These are phyloP conservation scores for Dacryopinax spathularia DNA, from an alignment of 768 basidiomycete genomes.

Conservation along the genomic window DNA sequence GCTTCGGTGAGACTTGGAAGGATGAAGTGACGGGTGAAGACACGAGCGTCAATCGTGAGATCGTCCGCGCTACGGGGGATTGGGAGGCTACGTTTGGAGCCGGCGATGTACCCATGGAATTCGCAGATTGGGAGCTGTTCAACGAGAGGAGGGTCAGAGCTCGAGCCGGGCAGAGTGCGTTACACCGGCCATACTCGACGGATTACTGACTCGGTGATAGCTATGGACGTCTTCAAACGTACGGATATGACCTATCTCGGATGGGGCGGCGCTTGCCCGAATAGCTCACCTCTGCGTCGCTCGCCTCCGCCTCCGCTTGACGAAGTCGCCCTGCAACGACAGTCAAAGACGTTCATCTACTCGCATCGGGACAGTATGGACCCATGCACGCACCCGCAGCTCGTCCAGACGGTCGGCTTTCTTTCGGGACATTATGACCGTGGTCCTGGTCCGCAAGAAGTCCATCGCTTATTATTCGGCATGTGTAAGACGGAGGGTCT, in stretches of 20 bases:
- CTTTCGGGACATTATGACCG: conserved; percentile 1
- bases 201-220: no score
- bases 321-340: neutral
- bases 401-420: conserved; percentile 9
- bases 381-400: conserved; percentile 33
- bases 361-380: conserved; percentile 37
- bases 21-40: neutral
- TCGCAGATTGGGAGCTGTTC: neutral
- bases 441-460: conserved; percentile 7
- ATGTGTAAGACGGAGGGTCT: conserved; percentile 8
- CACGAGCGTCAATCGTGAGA: neutral
- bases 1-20: neutral
- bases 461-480: conserved; percentile 4
- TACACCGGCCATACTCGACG: no score
- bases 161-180: neutral
- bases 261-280: conserved; percentile 26
- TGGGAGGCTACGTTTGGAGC: conserved; percentile 1
- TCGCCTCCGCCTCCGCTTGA: neutral
- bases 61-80: neutral
- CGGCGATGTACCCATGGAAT: neutral
- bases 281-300: neutral
- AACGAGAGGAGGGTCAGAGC: neutral
- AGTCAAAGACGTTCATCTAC: conserved; percentile 30
- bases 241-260: conserved; percentile 5
- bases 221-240: neutral